Conservation (phyloP, 306 rosid genomes). For the Alnus glutinosa region DNA sequence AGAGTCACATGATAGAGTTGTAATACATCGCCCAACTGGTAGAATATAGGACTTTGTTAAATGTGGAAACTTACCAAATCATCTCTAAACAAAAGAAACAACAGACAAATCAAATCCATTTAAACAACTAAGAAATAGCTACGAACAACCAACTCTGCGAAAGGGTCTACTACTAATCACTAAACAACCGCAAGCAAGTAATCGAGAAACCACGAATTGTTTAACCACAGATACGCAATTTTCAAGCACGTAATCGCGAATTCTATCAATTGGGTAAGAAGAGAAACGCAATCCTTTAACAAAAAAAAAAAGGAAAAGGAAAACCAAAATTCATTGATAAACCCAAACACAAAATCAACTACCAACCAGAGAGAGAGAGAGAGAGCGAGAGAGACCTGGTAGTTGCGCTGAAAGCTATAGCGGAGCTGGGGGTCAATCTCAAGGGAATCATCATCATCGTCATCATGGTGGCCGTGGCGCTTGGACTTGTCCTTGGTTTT, state of each 20-base stretch:
- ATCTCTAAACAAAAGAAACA: background rate
- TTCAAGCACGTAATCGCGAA: background rate
- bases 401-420: constrained; percentile 95
- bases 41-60: too few species aligned
- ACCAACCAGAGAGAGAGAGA: background rate
- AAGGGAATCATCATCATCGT: constrained; percentile 50
- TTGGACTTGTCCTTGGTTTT: constrained; percentile 46
- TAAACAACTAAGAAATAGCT: background rate
- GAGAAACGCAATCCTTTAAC: background rate
- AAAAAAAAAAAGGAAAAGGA: background rate
- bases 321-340: background rate
- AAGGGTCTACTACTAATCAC: background rate
- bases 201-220: background rate
- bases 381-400: constrained; percentile 51
- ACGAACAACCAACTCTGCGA: background rate
- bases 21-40: too few species aligned
- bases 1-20: too few species aligned
- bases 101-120: too few species aligned
- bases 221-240: background rate
- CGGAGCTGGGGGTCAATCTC: constrained; percentile 93
- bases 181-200: background rate
- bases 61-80: background rate
- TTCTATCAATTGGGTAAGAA: background rate
- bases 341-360: background rate
- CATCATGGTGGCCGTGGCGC: constrained; percentile 11